Conservation (phyloP, 2,329 filamentous ascomycete genomes). For the Tolypocladium guangdongense region DNA sequence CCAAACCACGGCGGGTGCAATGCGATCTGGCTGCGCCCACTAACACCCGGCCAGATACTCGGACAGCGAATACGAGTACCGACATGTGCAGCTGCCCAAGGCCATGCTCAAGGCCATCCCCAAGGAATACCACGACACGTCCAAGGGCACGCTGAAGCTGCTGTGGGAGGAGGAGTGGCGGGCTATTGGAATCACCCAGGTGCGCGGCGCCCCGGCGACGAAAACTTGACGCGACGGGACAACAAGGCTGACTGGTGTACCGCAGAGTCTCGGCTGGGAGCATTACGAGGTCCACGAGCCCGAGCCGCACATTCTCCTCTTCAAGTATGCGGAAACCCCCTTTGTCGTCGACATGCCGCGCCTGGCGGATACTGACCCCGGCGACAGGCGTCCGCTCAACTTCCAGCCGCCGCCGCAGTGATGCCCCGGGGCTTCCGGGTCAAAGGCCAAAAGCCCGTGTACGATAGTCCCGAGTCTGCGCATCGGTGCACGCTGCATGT, state of each 20-base stretch:
- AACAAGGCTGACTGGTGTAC: neutral
- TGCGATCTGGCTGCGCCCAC: neutral
- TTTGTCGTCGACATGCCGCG: neutral
- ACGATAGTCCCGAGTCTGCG: slow-evolving; percentile 9
- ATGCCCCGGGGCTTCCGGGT: slow-evolving; percentile 3
- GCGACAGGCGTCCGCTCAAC: slow-evolving; percentile 66
- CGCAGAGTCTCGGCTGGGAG: slow-evolving; percentile 92
- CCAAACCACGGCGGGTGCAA: too few species aligned
- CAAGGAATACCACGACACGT: slow-evolving; percentile 81
- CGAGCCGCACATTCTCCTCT: slow-evolving; percentile 94
- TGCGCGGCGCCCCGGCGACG: slow-evolving; percentile 32
- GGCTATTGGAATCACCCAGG: slow-evolving; percentile 92
- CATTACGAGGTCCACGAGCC: slow-evolving; percentile 99
- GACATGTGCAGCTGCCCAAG: slow-evolving; percentile 95
- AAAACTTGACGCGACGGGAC: neutral
- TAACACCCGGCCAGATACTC: slow-evolving; percentile 56
- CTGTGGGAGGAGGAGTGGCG: slow-evolving; percentile 99
- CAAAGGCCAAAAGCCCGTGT: slow-evolving; percentile 7
- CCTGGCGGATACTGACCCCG: slow-evolving; percentile 1
- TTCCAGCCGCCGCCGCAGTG: slow-evolving; percentile 64
- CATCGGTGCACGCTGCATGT: slow-evolving; percentile 7
- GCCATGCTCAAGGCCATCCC: slow-evolving; percentile 97
- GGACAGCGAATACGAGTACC: slow-evolving; percentile 88
- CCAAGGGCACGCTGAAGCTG: slow-evolving; percentile 87
- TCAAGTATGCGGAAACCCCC: slow-evolving; percentile 56